These are phyloP conservation scores for Pichia sp. DNA, from an alignment of 1,139 yeast species.

Conservation along the genomic window DNA sequence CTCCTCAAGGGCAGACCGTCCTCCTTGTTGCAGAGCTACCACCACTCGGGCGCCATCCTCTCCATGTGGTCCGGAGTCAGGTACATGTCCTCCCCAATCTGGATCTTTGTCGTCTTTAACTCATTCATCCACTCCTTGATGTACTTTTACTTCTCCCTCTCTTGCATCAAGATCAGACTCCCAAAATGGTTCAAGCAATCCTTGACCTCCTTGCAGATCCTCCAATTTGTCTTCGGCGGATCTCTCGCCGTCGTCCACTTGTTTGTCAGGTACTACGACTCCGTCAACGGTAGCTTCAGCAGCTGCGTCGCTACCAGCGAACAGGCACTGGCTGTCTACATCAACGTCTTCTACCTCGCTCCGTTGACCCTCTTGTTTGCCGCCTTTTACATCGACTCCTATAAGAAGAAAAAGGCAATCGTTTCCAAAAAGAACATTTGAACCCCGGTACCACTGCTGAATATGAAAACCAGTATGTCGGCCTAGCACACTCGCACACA, in stretches of 20 bases:
- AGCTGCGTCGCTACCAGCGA: conserved; percentile 59
- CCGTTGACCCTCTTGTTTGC: conserved; percentile 70
- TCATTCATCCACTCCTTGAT: conserved; percentile 72
- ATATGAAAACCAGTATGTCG: too few species aligned
- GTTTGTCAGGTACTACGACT: conserved; percentile 57
- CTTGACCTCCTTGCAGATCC: conserved; percentile 65
- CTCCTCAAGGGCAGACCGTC: conserved; percentile 67
- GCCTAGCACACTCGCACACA: too few species aligned
- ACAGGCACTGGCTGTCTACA: conserved; percentile 57
- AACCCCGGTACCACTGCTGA: neutral
- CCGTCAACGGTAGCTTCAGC: conserved; percentile 40
- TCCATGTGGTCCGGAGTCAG: conserved; percentile 82
- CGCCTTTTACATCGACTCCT: conserved; percentile 65
- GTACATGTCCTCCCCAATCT: conserved; percentile 69
- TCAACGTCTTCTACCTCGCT: conserved; percentile 62
- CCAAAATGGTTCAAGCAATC: conserved; percentile 56
- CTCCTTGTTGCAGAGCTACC: conserved; percentile 67
- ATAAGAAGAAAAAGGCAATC: conserved; percentile 29
- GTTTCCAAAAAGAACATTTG: conserved; percentile 13
- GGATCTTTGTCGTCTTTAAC: conserved; percentile 79
- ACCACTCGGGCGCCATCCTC: conserved; percentile 79
- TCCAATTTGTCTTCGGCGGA: conserved; percentile 70
- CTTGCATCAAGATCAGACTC: conserved; percentile 57
- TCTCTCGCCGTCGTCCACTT: conserved; percentile 60
- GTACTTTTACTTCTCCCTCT: conserved; percentile 68